Conservation (phyloP, 2,329 filamentous ascomycete species). For the Endothia cerciana region DNA sequence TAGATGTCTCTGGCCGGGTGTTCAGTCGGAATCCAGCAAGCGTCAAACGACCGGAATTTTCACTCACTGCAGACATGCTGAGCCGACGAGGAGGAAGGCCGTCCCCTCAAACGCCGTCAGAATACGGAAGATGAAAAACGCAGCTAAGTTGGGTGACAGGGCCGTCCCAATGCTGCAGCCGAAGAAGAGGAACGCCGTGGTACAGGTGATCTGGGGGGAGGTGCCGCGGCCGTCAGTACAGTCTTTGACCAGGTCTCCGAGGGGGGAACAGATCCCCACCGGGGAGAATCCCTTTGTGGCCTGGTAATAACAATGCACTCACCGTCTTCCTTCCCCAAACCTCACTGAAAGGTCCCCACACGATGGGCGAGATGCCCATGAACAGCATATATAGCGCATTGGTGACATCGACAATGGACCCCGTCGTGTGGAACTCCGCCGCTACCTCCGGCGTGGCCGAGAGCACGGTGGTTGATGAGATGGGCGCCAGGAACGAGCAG, state of each 20-base stretch:
- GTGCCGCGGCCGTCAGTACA: constrained; percentile 11
- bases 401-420: constrained; percentile 66
- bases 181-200: constrained; percentile 62
- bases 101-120: constrained; percentile 73
- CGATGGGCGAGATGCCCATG: constrained; percentile 68
- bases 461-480: constrained; percentile 67
- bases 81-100: constrained; percentile 68
- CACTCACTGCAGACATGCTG: constrained; percentile 59
- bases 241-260: not conserved
- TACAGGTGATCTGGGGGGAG: constrained; percentile 51
- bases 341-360: constrained; percentile 69
- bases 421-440: constrained; percentile 59
- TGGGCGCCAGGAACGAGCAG: constrained; percentile 76
- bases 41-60: not conserved
- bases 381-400: constrained; percentile 73
- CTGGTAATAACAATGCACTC: constrained; percentile 30
- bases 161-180: constrained; percentile 69
- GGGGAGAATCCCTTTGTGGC: too few species aligned
- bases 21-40: not conserved
- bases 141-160: constrained; percentile 65
- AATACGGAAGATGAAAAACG: constrained; percentile 71
- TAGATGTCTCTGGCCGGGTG: constrained; percentile 50
- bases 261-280: too few species aligned
- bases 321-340: constrained; percentile 57
- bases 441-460: constrained; percentile 70